Percentiles rank a stretch among this genome's conserved stretches.
Conservation (phyloP, 371 early-diverging fungal genomes). For the Massospora cicadina region DNA sequence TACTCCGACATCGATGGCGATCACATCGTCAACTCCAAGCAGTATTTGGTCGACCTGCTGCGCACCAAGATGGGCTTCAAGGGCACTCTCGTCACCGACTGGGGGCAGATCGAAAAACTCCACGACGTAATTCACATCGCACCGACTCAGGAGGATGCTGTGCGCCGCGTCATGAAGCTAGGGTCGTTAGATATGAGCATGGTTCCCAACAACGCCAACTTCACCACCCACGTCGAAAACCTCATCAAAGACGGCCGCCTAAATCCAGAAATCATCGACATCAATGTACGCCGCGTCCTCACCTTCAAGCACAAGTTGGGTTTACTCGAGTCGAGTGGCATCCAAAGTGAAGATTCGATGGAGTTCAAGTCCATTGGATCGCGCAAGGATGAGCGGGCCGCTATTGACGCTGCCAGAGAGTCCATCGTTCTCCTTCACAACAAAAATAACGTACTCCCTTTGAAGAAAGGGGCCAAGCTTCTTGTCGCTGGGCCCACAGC, state of each 20-base stretch:
- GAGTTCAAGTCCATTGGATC: constrained; percentile 18
- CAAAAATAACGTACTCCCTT: constrained; percentile 22
- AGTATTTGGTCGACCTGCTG: constrained; percentile 31
- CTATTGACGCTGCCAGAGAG: constrained; percentile 31
- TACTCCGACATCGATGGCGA: constrained; percentile 48
- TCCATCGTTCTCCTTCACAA: constrained; percentile 40
- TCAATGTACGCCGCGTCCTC: not conserved
- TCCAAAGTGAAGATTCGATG: not conserved
- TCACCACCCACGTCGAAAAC: not conserved
- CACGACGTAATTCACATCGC: constrained; percentile 15
- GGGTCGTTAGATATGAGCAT: constrained; percentile 38
- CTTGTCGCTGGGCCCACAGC: constrained; percentile 30
- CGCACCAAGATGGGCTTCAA: constrained; percentile 34
- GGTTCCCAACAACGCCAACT: constrained; percentile 29
- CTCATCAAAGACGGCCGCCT: not conserved
- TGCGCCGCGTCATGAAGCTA: constrained; percentile 1
- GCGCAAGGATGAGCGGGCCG: constrained; percentile 22
- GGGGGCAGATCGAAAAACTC: constrained; percentile 39
- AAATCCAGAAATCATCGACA: not conserved
- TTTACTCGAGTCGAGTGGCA: not conserved
- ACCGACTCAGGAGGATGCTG: not conserved
- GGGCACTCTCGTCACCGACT: constrained; percentile 46
- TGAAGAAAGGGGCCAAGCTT: constrained; percentile 13
- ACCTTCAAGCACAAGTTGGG: not conserved
- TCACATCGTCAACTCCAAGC: constrained; percentile 30